A percentile compares a stretch with the other conserved stretches of the same genome.
Conservation (phyloP, 768 basidiomycete genomes). For the Rhizopogon vesiculosus region DNA sequence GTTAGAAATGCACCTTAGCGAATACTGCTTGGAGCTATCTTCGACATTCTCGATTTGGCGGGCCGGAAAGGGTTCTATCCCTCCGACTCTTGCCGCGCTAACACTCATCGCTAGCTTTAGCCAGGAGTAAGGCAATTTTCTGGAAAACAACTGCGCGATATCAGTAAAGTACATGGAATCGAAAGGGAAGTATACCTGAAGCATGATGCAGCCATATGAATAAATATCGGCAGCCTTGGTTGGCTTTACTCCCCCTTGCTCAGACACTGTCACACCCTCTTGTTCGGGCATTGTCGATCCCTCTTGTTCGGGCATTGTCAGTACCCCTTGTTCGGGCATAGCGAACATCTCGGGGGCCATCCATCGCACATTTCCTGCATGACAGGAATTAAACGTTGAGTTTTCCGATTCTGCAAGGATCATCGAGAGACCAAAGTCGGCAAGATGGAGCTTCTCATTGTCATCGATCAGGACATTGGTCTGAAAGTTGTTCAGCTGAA, state of each 20-base stretch:
- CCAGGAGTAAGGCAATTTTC: slow-evolving; percentile 18
- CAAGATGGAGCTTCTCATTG: slow-evolving; percentile 22
- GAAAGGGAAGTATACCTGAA: slow-evolving; percentile 23
- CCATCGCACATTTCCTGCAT: slow-evolving; percentile 31
- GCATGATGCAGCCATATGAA: slow-evolving; percentile 36
- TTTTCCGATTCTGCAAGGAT: slow-evolving; percentile 30
- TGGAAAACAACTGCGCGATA: slow-evolving; percentile 14
- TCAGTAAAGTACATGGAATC: neutral
- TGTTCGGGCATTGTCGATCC: neutral
- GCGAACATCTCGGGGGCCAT: slow-evolving; percentile 34
- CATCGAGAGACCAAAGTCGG: slow-evolving; percentile 37
- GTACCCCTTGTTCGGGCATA: slow-evolving; percentile 19
- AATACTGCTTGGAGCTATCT: neutral
- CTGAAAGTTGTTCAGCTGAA: slow-evolving; percentile 12
- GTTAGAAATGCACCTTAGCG: neutral
- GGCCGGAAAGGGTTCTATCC: neutral
- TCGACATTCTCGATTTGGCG: neutral
- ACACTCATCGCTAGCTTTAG: slow-evolving; percentile 14
- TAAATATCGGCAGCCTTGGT: slow-evolving; percentile 30
- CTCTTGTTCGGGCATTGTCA: neutral
- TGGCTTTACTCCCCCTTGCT: no score
- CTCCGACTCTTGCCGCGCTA: neutral
- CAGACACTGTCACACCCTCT: slow-evolving; percentile 5
- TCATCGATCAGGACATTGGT: slow-evolving; percentile 34
- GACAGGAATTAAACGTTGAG: slow-evolving; percentile 24